Base-by-base conservation (phyloP, 352 stramenopile species). In the Phytopythium mirpurense region DNA sequence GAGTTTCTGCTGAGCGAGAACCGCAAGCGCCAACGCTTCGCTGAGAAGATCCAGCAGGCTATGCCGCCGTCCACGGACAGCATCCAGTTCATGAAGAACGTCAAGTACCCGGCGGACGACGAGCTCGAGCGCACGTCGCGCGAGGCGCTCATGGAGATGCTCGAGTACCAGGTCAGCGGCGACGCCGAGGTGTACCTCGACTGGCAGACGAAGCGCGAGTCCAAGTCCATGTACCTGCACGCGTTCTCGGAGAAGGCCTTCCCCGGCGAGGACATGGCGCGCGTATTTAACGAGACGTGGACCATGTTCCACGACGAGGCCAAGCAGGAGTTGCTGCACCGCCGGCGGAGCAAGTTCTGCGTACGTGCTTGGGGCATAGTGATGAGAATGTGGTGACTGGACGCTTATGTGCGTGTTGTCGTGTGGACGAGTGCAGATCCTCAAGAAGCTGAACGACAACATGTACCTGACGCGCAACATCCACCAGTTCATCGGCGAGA, bases 71-170 rank as follows among this genome's bases (percentile, higher is more conserved):
- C 82, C 11, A 93, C 82, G 7, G 79, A 93, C 58, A 90, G 79
- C 60, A 86, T 93, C 46, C 82, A 93, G 65, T 90, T 93, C 62
- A 88, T 93, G 78, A 90, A 90, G 62, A 93, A 89, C 34, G 80
- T 93, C 58, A 93, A 90, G 63, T 89, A 79, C 53, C 82, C 82
- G 21, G 45, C 73, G 15, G 82, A 90, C 51, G 73, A 88, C 19
- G 82, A 90, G 54, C 78, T 93, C 31, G 70, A 89, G 48, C 90
- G 90, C 61, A 81, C 75, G 32, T 83, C 79, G 11, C 71, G 78
- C 43, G 78, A 85, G 50, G 78, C 82, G 36, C 86, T 88, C 50
- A 71, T 83, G 59, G 75, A 90, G 68, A 93, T 93, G 82, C 72
- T 82, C 51, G 74, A 86, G 65, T 90, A 93, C 59, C 69, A 80